Base-by-base conservation (phyloP, 306 rosid species). In the Rosa persica region DNA sequence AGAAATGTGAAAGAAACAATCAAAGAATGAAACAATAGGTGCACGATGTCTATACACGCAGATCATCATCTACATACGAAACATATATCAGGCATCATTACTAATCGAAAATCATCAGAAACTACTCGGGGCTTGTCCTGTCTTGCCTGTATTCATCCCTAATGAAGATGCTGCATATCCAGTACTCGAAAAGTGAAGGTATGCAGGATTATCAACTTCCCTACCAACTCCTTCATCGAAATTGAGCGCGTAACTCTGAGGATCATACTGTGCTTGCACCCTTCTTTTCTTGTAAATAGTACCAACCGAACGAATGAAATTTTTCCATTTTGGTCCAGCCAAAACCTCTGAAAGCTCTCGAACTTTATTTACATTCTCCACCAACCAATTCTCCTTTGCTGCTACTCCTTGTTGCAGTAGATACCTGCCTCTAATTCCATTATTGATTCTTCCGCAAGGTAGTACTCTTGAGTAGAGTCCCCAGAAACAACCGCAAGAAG, bases 201-300 rank as follows among this genome's bases (percentile, higher is more conserved):
- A 58, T 20, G 27, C 38, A 48, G 30, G 3, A 22, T 5, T 72
- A 19, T 78, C 83, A 16, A 0, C 39, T 1, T 85, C 66, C 25
- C 58, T 55, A 23, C 70, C 73, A 49, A 52, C 27, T 12, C 89
- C 86, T 7, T 85, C 80, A 4, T 87, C 88, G 65, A 87, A 89
- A 73, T 89, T 81, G 27, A 89, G 89, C 1, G 83, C 84, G 58
- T 89, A 89, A 72, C 89, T 89, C 72, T 73, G 71, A 0, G 87
- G 86, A 39, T 89, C 89, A 73, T 85, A 87, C 54, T 76, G 87
- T 40, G 78, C 82, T 11, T 79, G 82, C 75, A 67, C 61, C 79
- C 12, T 75, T 19, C 34, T 83, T 40, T 75, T 81, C 76, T 78
- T 85, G 20, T 48, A 72, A 30, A 5, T 44, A 57, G 60, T 58